Percentiles rank a stretch among this genome's conserved stretches.
Evolutionary conservation across 1,139 yeast genomes (phyloP).

Genomic region (Blastobotrys niveus): DNA sequence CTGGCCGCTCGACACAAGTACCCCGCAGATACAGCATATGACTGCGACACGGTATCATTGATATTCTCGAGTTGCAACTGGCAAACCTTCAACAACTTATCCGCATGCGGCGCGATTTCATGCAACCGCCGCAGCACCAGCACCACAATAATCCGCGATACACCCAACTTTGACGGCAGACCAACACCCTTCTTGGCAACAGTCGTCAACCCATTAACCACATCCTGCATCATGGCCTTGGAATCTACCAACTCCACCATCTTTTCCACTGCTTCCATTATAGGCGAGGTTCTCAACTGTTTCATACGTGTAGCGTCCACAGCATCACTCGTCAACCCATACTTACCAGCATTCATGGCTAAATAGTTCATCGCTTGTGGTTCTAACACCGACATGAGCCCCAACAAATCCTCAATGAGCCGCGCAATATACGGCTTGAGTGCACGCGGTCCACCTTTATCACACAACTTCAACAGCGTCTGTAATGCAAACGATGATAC

Average conservation of each 20-base stretch:
- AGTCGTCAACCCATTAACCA: conserved; percentile 43
- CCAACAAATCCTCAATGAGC: conserved; percentile 62
- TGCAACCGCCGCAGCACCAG: conserved; percentile 55
- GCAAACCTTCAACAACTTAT: conserved; percentile 53
- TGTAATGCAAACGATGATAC: conserved; percentile 70
- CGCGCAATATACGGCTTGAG: conserved; percentile 65
- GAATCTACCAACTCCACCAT: conserved; percentile 43
- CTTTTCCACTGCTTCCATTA: conserved; percentile 81
- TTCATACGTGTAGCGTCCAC: conserved; percentile 75
- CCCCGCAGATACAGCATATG: conserved; percentile 80
- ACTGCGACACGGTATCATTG: conserved; percentile 64
- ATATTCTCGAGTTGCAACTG: conserved; percentile 58
- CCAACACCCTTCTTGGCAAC: conserved; percentile 72
- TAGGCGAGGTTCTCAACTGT: conserved; percentile 73
- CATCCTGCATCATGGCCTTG: conserved; percentile 43
- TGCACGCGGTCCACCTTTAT: conserved; percentile 52
- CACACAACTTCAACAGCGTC: conserved; percentile 64
- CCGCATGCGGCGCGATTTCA: conserved; percentile 55
- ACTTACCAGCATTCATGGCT: conserved; percentile 83
- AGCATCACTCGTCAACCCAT: conserved; percentile 62
- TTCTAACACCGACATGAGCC: conserved; percentile 78
- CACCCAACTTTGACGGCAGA: conserved; percentile 84
- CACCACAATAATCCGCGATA: conserved; percentile 67
- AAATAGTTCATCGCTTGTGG: conserved; percentile 87
- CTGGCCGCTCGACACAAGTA: conserved; percentile 64